Evolutionary conservation across 495 filamentous ascomycete genomes (phyloP).

Genomic region (Neurospora tetrasperma): DNA sequence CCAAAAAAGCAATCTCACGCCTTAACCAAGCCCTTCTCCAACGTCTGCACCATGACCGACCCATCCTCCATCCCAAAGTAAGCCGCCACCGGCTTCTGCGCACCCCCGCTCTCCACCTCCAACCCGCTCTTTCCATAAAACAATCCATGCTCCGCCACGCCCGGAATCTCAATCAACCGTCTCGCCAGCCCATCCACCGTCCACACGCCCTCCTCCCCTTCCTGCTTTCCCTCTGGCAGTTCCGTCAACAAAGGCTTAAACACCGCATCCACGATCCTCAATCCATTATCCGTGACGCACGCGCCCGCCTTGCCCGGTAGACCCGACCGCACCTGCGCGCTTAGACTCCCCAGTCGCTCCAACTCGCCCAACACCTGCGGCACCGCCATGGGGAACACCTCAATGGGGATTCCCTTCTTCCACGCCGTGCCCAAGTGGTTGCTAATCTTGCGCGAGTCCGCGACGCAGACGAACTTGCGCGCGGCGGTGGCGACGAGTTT

Average conservation of each 20-base stretch:
- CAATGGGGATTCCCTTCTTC: slow-evolving; percentile 74
- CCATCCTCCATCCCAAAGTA: slow-evolving; percentile 86
- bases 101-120: slow-evolving; percentile 50
- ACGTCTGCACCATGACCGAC: slow-evolving; percentile 32
- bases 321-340: slow-evolving; percentile 59
- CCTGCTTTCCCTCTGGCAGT: slow-evolving; percentile 14
- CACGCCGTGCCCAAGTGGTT: slow-evolving; percentile 57
- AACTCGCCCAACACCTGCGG: slow-evolving; percentile 60
- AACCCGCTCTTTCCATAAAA: slow-evolving; percentile 72
- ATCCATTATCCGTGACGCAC: slow-evolving; percentile 84
- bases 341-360: slow-evolving; percentile 53
- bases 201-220: slow-evolving; percentile 52
- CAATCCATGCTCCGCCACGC: slow-evolving; percentile 85
- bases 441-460: slow-evolving; percentile 82
- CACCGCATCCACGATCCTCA: slow-evolving; percentile 88
- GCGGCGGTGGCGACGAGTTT: slow-evolving; percentile 84
- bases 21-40: neutral
- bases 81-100: slow-evolving; percentile 83
- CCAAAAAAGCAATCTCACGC: no score
- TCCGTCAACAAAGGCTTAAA: slow-evolving; percentile 62
- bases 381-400: slow-evolving; percentile 77
- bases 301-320: slow-evolving; percentile 63
- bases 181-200: slow-evolving; percentile 61
- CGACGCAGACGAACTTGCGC: slow-evolving; percentile 86
- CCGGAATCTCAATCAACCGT: slow-evolving; percentile 62